Base-by-base conservation (phyloP, 2,329 filamentous ascomycete species). In the Mariannaea sp. region DNA sequence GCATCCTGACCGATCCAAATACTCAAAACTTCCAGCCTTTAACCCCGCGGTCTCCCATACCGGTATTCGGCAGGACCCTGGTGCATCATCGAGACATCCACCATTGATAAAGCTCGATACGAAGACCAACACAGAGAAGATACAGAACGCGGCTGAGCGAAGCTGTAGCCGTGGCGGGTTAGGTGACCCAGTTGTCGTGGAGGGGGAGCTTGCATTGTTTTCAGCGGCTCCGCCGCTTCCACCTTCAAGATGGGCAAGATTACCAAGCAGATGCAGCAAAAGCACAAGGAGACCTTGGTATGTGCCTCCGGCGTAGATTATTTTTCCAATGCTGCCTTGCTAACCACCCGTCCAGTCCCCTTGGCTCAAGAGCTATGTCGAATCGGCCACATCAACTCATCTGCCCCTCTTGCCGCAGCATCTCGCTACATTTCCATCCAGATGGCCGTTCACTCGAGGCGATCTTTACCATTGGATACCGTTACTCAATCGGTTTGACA, bases 381-480 rank as follows among this genome's bases (percentile, higher is more conserved):
- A 86, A 65, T 80, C 80, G 62, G 86, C 89, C 43, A 85, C 85
- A 61, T 81, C 81, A 53, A 79, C 83, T 60, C 83, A 91, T 41
- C 77, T 97, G 66, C 86, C 88, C 66, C 83, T 89, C 70, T 81
- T 99, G 61, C 90, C 91, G 62, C 77, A 83, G 65, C 84, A 88
- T 62, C 87, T 99, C 60, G 80, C 81, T 65, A 83, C 82, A 50
- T 97, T 97, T 70, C 92, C 93, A 53, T 86, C 87, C 60, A 81
- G 87, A 81, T 99, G 94, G 94, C 92, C 92, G 2, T 96, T 97
- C 68, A 93, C 93, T 32, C 85, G 93, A 71, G 95, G 94, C 56
- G 94, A 99, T 71, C 79, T 97, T 24, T 97, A 97, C 71, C 93
- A 99, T 78, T 99, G 95, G 95, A 97, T 99, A 62, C 87, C 90